Evolutionary conservation across 352 stramenopile genomes (phyloP), one percentile per base, ranked within the genome.

Genomic region (Phytophthora aleatoria): DNA sequence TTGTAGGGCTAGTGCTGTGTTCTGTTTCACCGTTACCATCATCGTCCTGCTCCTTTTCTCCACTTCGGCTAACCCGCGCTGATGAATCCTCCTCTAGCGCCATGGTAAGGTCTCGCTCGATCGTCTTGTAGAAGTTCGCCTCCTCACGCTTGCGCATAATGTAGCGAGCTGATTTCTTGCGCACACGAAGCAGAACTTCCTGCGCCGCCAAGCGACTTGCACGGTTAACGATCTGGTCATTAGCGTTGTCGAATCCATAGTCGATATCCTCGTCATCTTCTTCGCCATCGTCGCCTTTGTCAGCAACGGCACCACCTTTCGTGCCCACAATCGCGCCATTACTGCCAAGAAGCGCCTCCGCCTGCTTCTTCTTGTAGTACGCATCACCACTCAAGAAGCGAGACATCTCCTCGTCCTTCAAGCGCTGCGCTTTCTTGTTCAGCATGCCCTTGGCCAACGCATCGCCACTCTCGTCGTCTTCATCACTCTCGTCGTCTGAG

Each of bases 211-310:
- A 68, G 5, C 84, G 78, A 75, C 83, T 91, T 1, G 86, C 86
- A 31, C 82, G 79, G 51, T 90, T 90, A 15, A 95, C 81, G 52
- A 93, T 90, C 60, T 87, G 77, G 12, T 91, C 81, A 59, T 92
- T 95, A 7, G 77, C 79, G 43, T 95, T 91, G 38, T 95, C 81
- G 50, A 95, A 95, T 38, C 86, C 86, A 51, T 92, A 95, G 66
- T 95, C 84, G 55, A 91, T 89, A 0, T 90, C 81, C 2, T 90
- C 81, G 26, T 92, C 83, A 16, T 89, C 83, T 12, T 79, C 67
- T 11, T 74, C 57, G 11, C 41, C 58, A 30, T 52, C 61, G 13
- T 50, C 39, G 13, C 59, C 27, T 58, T 69, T 75, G 9, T 75
- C 53, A 6, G 49, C 39, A 16, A 51, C 50, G 9, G 31, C 38